phyloP scores from a whole-genome alignment of 768 basidiomycete species.

The Leccinum barrowsii region DNA sequence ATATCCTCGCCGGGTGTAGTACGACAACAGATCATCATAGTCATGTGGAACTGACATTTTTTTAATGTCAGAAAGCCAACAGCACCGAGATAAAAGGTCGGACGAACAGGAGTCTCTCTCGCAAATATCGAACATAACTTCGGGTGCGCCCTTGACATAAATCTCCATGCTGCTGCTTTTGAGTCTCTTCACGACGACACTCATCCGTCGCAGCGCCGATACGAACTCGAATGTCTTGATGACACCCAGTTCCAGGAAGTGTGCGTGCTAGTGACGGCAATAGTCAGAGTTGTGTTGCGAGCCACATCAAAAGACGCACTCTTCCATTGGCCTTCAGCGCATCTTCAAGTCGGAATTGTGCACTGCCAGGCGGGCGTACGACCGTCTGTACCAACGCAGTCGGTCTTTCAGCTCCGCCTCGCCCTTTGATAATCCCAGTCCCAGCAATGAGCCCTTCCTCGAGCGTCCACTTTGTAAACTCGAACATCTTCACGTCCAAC shows the following conservation, averaged over 20 bases:
- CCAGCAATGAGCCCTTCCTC: constrained; percentile 84
- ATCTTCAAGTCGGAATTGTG: constrained; percentile 87
- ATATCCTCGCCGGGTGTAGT: constrained; percentile 95
- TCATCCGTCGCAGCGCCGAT: constrained; percentile 90
- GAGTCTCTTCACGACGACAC: constrained; percentile 93
- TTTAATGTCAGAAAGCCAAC: constrained; percentile 12
- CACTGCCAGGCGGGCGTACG: constrained; percentile 92
- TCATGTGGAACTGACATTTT: constrained; percentile 77
- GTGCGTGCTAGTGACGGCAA: constrained; percentile 64
- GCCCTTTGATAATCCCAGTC: constrained; percentile 67
- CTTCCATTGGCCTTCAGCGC: constrained; percentile 80
- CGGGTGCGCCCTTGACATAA: constrained; percentile 98
- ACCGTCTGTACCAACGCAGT: constrained; percentile 93
- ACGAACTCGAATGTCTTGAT: constrained; percentile 97
- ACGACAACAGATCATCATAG: constrained; percentile 92
- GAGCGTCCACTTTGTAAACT: constrained; percentile 92
- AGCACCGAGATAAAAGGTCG: neutral
- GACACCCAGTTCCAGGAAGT: constrained; percentile 96
- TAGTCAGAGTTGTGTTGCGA: neutral
- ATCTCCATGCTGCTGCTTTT: constrained; percentile 95
- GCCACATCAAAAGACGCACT: constrained; percentile 40
- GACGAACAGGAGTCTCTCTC: constrained; percentile 83
- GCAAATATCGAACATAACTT: constrained; percentile 96
- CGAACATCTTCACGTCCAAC: constrained; percentile 96
- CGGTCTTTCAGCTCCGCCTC: constrained; percentile 60